A percentile compares a stretch with the other conserved stretches of the same genome.
Conservation (phyloP, 2,329 filamentous ascomycete species). For the Aspergillus sp. region DNA sequence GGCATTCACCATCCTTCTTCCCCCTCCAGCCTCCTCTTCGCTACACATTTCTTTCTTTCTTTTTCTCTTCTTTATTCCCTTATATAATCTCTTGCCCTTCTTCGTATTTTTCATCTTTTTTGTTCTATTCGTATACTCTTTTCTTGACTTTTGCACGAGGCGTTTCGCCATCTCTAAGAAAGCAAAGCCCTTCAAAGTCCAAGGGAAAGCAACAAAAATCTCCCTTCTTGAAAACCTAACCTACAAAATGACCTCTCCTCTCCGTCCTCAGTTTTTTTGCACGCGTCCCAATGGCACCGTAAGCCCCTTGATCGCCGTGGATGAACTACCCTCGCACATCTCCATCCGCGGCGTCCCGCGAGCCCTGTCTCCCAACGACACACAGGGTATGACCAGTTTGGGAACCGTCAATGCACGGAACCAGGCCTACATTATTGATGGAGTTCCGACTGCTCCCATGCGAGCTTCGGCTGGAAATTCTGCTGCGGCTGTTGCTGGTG, state of each 20-base stretch:
- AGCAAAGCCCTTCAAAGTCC: neutral
- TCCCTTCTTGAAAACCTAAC: neutral
- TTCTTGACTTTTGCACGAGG: neutral
- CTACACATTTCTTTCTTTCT: conserved; percentile 5
- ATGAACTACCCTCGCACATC: conserved; percentile 37
- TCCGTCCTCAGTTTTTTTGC: conserved; percentile 37
- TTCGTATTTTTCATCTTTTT: neutral
- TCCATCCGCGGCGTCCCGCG: conserved; percentile 33
- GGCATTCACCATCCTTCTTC: conserved; percentile 3
- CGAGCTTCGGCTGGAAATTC: neutral
- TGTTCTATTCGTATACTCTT: neutral
- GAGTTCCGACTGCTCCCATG: conserved; percentile 1
- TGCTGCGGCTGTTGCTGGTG: neutral
- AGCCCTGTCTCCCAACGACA: conserved; percentile 29
- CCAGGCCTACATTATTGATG: conserved; percentile 31
- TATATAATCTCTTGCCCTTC: neutral
- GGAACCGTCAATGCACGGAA: conserved; percentile 27
- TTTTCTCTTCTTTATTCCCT: conserved; percentile 2
- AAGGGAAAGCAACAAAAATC: neutral
- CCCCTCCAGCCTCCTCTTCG: conserved; percentile 5
- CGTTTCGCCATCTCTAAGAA: neutral
- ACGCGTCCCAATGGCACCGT: conserved; percentile 35
- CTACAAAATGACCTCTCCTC: conserved; percentile 16
- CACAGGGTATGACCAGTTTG: conserved; percentile 38
- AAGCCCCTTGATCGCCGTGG: conserved; percentile 39